phyloP scores from a whole-genome alignment of 768 basidiomycete species.

The Xerocomus potaroensis region DNA sequence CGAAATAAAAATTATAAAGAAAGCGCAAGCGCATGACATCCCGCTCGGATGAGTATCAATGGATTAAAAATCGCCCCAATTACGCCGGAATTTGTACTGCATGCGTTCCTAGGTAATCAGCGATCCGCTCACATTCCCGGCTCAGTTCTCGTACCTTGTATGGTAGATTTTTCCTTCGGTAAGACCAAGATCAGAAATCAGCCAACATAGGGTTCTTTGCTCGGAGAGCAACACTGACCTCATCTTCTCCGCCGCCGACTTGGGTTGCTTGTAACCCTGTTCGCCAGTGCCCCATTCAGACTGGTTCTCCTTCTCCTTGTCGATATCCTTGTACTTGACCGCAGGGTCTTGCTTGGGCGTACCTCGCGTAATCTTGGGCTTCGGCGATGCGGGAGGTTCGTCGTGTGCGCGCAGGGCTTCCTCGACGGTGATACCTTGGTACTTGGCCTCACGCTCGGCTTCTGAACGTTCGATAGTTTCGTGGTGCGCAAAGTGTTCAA shows the following conservation, averaged over 20 bases:
- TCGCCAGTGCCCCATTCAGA: slow-evolving; percentile 72
- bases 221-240: slow-evolving; percentile 40
- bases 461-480: slow-evolving; percentile 81
- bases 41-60: not conserved
- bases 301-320: slow-evolving; percentile 46
- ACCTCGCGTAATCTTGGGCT: slow-evolving; percentile 52
- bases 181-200: slow-evolving; percentile 1
- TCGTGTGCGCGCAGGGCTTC: slow-evolving; percentile 60
- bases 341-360: slow-evolving; percentile 65
- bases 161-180: slow-evolving; percentile 73
- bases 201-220: not conserved
- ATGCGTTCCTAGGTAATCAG: slow-evolving; percentile 54
- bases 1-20: slow-evolving; percentile 3
- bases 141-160: slow-evolving; percentile 65
- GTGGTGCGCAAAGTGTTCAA: slow-evolving; percentile 90
- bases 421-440: slow-evolving; percentile 75
- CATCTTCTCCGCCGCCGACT: slow-evolving; percentile 69
- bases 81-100: slow-evolving; percentile 88
- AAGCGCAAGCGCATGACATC: not conserved
- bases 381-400: slow-evolving; percentile 28
- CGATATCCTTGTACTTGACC: slow-evolving; percentile 54
- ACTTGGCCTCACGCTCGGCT: slow-evolving; percentile 78
- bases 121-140: slow-evolving; percentile 26
- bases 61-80: slow-evolving; percentile 79
- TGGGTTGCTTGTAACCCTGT: slow-evolving; percentile 69